Evolutionary conservation across 331 rosid genomes (phyloP).

Genomic region (Dryas integrifolia): DNA sequence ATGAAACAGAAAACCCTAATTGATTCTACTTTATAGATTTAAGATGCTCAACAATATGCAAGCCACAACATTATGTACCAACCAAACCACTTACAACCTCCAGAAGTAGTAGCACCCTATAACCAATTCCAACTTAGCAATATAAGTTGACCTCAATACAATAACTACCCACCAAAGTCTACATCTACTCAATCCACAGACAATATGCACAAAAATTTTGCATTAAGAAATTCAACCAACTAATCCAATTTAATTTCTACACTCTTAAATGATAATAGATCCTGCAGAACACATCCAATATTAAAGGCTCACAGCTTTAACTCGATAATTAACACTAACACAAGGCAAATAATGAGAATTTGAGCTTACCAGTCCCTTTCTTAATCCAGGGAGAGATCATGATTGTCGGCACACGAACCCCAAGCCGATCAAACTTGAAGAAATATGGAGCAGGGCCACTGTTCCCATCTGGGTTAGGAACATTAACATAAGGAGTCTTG

Average conservation of each 20-base stretch:
- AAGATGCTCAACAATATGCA: conserved; percentile 24
- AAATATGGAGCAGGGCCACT: conserved; percentile 95
- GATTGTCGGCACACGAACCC: conserved; percentile 93
- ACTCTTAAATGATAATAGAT: background rate
- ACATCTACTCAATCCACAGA: conserved; percentile 17
- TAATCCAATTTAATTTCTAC: background rate
- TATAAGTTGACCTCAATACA: conserved; percentile 18
- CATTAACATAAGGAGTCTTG: conserved; percentile 71
- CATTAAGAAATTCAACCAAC: conserved; percentile 13
- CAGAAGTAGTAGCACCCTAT: background rate
- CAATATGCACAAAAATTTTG: conserved; percentile 12
- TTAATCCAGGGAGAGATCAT: conserved; percentile 99
- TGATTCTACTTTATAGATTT: conserved; percentile 21
- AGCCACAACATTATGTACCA: conserved; percentile 4
- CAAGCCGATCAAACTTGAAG: conserved; percentile 95
- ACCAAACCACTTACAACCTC: conserved; percentile 15
- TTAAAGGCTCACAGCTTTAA: background rate
- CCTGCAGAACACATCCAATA: background rate
- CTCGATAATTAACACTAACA: conserved; percentile 5
- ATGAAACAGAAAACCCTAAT: conserved; percentile 21
- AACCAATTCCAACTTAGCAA: conserved; percentile 12
- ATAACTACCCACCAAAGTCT: conserved; percentile 3
- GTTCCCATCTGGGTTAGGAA: conserved; percentile 95
- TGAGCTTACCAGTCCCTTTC: conserved; percentile 80
- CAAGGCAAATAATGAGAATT: conserved; percentile 3